Conservation (phyloP, 106 monocot genomes). For the Phalaenopsis equestris region DNA sequence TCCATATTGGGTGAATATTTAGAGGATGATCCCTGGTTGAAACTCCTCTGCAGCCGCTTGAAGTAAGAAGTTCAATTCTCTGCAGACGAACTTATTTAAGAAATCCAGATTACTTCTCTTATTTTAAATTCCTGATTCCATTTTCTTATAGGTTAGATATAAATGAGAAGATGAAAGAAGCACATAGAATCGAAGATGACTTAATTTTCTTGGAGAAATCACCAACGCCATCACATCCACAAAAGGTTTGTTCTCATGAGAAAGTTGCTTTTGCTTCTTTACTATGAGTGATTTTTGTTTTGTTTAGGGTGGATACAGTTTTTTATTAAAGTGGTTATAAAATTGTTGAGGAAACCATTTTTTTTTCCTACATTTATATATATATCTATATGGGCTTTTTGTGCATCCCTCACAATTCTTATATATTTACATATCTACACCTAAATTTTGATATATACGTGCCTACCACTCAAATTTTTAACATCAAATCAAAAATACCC, state of each 20-base stretch:
- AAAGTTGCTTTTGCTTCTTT: not conserved
- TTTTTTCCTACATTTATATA: too few species aligned
- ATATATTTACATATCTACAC: too few species aligned
- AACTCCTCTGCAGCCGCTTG: constrained; percentile 50
- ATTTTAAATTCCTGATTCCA: not conserved
- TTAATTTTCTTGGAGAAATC: constrained; percentile 18
- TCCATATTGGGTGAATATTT: constrained; percentile 77
- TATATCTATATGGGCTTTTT: too few species aligned
- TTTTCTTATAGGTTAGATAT: constrained; percentile 33
- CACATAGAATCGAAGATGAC: constrained; percentile 8
- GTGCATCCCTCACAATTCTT: too few species aligned
- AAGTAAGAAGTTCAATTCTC: constrained; percentile 29
- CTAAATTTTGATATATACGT: too few species aligned
- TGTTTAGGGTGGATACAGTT: too few species aligned
- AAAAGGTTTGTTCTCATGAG: constrained; percentile 17
- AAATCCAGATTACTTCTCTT: not conserved
- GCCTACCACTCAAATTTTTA: too few species aligned
- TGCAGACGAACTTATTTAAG: not conserved
- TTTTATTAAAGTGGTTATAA: too few species aligned
- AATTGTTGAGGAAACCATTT: too few species aligned
- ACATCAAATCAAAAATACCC: too few species aligned
- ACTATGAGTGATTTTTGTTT: not conserved
- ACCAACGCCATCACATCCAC: constrained; percentile 11
- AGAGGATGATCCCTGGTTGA: constrained; percentile 71
- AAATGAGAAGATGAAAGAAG: constrained; percentile 14